Conservation (phyloP, 106 monocot species). For the Triglochin maritima region DNA sequence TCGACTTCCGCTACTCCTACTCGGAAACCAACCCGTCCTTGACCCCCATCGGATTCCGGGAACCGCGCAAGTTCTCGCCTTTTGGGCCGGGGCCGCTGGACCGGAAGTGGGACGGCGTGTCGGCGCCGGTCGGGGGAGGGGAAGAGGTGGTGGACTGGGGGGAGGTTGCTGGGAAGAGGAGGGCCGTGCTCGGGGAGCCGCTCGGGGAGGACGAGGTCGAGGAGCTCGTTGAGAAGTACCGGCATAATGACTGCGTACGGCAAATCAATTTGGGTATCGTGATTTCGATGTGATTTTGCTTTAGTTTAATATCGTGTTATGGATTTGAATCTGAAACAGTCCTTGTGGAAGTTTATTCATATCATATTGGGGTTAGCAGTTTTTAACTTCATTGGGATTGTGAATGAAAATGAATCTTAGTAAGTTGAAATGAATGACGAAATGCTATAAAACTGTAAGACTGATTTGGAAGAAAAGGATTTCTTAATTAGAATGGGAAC, state of each 20-base stretch:
- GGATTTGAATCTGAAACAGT: too few relatives aligned
- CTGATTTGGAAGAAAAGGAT: too few relatives aligned
- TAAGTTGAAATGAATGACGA: too few relatives aligned
- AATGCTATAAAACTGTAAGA: too few relatives aligned
- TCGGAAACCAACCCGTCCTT: constrained; percentile 50
- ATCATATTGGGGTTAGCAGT: too few relatives aligned
- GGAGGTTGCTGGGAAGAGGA: constrained; percentile 11
- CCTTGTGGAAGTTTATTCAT: too few relatives aligned
- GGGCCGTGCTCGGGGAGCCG: constrained; percentile 47
- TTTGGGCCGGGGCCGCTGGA: constrained; percentile 86
- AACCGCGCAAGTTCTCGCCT: constrained; percentile 78
- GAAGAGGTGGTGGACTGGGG: constrained; percentile 1
- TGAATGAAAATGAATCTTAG: too few relatives aligned
- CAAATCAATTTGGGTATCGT: constrained; percentile 77
- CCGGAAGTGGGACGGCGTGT: constrained; percentile 62
- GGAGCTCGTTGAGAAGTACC: constrained; percentile 67
- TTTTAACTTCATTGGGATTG: too few relatives aligned
- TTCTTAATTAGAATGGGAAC: too few relatives aligned
- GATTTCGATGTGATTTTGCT: background rate
- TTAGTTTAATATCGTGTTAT: too few relatives aligned
- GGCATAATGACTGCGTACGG: constrained; percentile 59
- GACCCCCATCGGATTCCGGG: constrained; percentile 68
- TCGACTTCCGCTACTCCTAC: constrained; percentile 94
- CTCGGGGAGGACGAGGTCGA: constrained; percentile 50
- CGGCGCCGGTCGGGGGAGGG: constrained; percentile 23